A percentile compares a stretch with the other conserved stretches of the same genome.
phyloP scores from a whole-genome alignment of 2,329 filamentous ascomycete genomes.

The Lasiodiplodia theobromae region DNA sequence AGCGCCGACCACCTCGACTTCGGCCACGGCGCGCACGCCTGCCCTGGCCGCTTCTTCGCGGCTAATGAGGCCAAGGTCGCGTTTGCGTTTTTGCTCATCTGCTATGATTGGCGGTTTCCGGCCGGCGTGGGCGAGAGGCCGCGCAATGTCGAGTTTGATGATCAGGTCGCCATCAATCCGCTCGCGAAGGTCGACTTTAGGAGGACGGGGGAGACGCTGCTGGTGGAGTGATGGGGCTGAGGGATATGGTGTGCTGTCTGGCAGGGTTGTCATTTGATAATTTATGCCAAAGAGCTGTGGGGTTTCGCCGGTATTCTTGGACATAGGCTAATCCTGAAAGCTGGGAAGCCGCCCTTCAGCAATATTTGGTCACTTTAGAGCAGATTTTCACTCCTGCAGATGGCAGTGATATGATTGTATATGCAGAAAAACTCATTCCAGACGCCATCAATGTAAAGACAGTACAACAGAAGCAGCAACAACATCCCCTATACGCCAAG shows the following conservation, averaged over 20 bases:
- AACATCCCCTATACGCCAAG: no score
- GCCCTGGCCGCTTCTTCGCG: slow-evolving; percentile 32
- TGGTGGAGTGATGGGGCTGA: no score
- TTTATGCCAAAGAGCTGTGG: no score
- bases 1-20: slow-evolving; percentile 34
- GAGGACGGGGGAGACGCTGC: background rate
- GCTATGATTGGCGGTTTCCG: slow-evolving; percentile 26
- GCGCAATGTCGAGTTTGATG: background rate
- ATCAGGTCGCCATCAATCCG: background rate
- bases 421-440: background rate
- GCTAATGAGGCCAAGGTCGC: slow-evolving; percentile 31
- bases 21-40: slow-evolving; percentile 32
- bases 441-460: slow-evolving; percentile 8
- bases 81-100: slow-evolving; percentile 27
- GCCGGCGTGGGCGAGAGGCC: background rate
- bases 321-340: no score
- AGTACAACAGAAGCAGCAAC: background rate
- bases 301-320: no score
- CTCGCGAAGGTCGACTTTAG: background rate
- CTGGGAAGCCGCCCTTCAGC: no score
- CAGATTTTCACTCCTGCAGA: background rate
- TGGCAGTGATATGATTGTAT: background rate
- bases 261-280: no score
- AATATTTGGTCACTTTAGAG: no score
- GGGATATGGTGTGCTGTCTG: no score